Conservation (phyloP, 2,329 filamentous ascomycete genomes). For the Cladosporium sphaerospermum region DNA sequence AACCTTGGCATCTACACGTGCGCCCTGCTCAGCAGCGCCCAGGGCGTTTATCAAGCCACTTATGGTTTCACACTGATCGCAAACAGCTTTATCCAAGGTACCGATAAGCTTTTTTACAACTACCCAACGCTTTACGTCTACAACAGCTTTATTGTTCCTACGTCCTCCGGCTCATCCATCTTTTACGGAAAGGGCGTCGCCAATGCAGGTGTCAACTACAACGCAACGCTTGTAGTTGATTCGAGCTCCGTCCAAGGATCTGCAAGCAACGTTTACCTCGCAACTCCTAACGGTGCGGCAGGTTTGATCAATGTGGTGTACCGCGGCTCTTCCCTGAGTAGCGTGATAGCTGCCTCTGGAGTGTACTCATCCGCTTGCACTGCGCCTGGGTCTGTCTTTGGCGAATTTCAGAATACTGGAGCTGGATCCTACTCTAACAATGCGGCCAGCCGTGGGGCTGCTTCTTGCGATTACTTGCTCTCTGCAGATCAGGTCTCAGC, state of each 20-base stretch:
- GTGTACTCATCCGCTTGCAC: constrained; percentile 26
- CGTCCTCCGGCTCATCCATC: constrained; percentile 20
- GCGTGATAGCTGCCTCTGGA: constrained; percentile 34
- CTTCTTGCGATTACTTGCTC: constrained; percentile 30
- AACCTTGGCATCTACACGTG: constrained; percentile 42
- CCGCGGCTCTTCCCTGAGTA: constrained; percentile 34
- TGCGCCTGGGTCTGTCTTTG: constrained; percentile 29
- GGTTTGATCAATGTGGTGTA: constrained; percentile 34
- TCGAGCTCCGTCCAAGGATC: constrained; percentile 5
- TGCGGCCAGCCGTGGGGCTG: constrained; percentile 24
- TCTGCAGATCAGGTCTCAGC: constrained; percentile 30
- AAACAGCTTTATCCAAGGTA: constrained; percentile 41
- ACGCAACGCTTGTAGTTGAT: constrained; percentile 12
- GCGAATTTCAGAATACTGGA: constrained; percentile 39
- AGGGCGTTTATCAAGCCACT: constrained; percentile 24
- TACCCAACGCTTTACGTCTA: constrained; percentile 39
- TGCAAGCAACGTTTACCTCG: constrained; percentile 36
- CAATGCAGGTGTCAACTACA: constrained; percentile 8
- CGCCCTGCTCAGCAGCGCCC: constrained; percentile 36
- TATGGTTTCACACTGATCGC: constrained; percentile 34
- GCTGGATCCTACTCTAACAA: constrained; percentile 37
- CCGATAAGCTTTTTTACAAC: constrained; percentile 39
- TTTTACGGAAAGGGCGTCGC: constrained; percentile 16
- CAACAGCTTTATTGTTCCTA: constrained; percentile 38
- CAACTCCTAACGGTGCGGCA: constrained; percentile 37